These are phyloP conservation scores for Colletotrichum karsti DNA, from an alignment of 2,329 filamentous ascomycete genomes.

Conservation along the genomic window DNA sequence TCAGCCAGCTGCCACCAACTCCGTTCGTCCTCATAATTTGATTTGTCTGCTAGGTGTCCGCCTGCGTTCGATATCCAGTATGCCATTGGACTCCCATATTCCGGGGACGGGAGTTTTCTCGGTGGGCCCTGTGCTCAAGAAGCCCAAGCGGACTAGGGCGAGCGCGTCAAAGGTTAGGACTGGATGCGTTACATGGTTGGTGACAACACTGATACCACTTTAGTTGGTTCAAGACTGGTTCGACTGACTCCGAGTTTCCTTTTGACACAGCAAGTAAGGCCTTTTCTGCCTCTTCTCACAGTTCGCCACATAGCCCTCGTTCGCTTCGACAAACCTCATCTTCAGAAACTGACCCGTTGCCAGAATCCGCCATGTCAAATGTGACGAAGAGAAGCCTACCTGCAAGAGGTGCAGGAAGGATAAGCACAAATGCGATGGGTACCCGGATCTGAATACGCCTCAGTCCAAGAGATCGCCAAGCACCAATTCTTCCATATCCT, in stretches of 20 bases:
- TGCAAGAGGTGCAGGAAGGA: conserved; percentile 24
- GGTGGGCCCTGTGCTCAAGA: neutral
- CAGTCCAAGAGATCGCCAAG: neutral
- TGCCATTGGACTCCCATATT: conserved; percentile 17
- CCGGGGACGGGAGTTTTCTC: conserved; percentile 24
- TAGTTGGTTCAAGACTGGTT: neutral
- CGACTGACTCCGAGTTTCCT: neutral
- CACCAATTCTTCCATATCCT: neutral
- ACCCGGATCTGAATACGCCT: neutral
- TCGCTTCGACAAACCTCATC: neutral
- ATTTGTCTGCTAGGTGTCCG: neutral
- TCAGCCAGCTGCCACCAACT: neutral
- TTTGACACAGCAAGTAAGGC: conserved; percentile 23
- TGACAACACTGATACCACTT: conserved; percentile 23
- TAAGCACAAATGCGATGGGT: conserved; percentile 29
- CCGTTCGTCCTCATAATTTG: neutral
- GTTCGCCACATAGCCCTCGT: neutral
- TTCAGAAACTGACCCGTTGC: neutral
- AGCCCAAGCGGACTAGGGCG: conserved; percentile 19
- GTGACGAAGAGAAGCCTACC: conserved; percentile 28
- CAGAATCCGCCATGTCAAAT: conserved; percentile 30
- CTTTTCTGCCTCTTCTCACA: neutral
- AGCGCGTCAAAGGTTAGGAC: conserved; percentile 27
- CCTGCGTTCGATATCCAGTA: neutral
- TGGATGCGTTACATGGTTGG: conserved; percentile 28